These are phyloP conservation scores for Lyophyllum shimeji DNA, from an alignment of 768 basidiomycete species.

Conservation along the genomic window DNA sequence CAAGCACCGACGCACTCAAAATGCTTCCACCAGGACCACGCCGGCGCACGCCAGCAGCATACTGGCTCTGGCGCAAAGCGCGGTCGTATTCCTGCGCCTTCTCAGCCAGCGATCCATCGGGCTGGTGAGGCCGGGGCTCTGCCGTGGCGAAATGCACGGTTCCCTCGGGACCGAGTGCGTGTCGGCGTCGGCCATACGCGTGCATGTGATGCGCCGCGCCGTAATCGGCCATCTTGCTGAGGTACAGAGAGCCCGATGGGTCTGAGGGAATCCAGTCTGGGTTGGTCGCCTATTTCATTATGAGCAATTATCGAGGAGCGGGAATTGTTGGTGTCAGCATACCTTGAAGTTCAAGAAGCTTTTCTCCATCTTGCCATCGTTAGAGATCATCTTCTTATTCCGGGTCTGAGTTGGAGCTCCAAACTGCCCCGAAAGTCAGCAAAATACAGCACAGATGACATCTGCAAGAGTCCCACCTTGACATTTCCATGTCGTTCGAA, in stretches of 20 bases:
- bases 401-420: constrained; percentile 74
- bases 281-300: constrained; percentile 67
- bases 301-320: neutral
- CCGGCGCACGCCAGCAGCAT: constrained; percentile 48
- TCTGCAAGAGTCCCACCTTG: constrained; percentile 49
- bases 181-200: constrained; percentile 29
- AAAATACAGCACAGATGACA: neutral
- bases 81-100: constrained; percentile 75
- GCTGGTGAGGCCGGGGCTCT: constrained; percentile 32
- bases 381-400: constrained; percentile 78
- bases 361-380: constrained; percentile 99
- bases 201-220: constrained; percentile 47
- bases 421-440: constrained; percentile 47
- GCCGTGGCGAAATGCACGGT: constrained; percentile 30
- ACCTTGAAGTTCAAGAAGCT: constrained; percentile 93
- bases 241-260: constrained; percentile 86
- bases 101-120: constrained; percentile 42
- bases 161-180: constrained; percentile 20
- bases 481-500: constrained; percentile 93
- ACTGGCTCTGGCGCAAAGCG: constrained; percentile 69
- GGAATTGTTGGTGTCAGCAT: neutral
- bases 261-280: constrained; percentile 95
- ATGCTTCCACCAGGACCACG: constrained; percentile 45
- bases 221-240: constrained; percentile 78
- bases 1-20: constrained; percentile 48